Percentiles rank a stretch among this genome's conserved stretches.
These are phyloP conservation scores for Microbotryomycetes sp. DNA, from an alignment of 1,284 basidiomycete genomes.

Conservation along the genomic window DNA sequence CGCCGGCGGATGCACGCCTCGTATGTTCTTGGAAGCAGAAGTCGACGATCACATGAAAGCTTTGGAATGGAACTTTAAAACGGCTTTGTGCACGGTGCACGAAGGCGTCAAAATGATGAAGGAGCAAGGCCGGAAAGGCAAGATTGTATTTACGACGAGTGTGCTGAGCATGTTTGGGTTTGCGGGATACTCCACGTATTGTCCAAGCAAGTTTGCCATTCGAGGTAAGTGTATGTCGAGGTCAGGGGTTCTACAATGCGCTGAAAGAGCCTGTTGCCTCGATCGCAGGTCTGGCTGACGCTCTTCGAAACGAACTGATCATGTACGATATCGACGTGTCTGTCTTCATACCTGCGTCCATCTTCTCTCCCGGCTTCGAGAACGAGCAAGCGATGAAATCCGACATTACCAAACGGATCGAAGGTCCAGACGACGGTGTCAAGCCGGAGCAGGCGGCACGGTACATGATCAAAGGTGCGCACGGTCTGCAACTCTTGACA, in stretches of 20 bases:
- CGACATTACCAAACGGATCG: slow-evolving; percentile 67
- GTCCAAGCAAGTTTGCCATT: slow-evolving; percentile 82
- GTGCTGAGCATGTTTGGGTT: slow-evolving; percentile 74
- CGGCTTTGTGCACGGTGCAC: slow-evolving; percentile 64
- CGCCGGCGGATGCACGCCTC: slow-evolving; percentile 57
- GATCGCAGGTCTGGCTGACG: slow-evolving; percentile 82
- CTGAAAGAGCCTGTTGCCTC: not conserved
- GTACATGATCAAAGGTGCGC: slow-evolving; percentile 56
- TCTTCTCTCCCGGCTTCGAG: slow-evolving; percentile 70
- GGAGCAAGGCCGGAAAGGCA: slow-evolving; percentile 50
- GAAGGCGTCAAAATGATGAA: slow-evolving; percentile 67
- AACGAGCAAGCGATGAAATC: slow-evolving; percentile 79
- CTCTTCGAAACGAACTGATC: slow-evolving; percentile 70
- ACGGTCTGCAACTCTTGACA: not conserved
- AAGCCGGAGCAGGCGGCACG: slow-evolving; percentile 61
- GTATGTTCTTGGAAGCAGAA: slow-evolving; percentile 63
- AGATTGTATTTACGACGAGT: slow-evolving; percentile 75
- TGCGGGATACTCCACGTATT: slow-evolving; percentile 75
- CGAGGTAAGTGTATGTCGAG: slow-evolving; percentile 52
- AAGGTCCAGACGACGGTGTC: slow-evolving; percentile 63
- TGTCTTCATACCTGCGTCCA: slow-evolving; percentile 79
- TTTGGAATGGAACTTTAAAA: slow-evolving; percentile 48
- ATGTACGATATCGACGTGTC: slow-evolving; percentile 75
- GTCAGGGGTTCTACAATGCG: too few relatives aligned
- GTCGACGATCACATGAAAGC: slow-evolving; percentile 52